These are phyloP conservation scores for Beauveria sp. DNA, from an alignment of 2,329 filamentous ascomycete genomes.

Conservation along the genomic window DNA sequence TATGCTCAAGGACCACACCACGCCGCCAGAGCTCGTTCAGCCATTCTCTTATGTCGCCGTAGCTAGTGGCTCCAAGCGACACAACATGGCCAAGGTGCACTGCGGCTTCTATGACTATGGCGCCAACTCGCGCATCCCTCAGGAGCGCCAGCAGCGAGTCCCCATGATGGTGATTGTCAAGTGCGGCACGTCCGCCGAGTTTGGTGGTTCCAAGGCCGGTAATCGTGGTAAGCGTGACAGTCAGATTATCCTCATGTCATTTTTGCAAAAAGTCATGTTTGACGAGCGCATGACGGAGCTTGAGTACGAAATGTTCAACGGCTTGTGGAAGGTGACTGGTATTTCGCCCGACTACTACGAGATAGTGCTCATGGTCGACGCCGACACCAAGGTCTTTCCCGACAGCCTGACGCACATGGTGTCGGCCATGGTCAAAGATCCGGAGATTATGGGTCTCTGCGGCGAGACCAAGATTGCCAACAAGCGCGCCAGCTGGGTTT, in stretches of 20 bases:
- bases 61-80: constrained; percentile 88
- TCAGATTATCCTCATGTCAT: constrained; percentile 98
- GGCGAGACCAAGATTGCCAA: constrained; percentile 99
- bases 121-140: constrained; percentile 65
- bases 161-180: constrained; percentile 98
- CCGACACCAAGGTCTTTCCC: constrained; percentile 98
- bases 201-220: constrained; percentile 74
- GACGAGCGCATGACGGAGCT: constrained; percentile 99
- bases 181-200: constrained; percentile 86
- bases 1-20: constrained; percentile 91
- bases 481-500: constrained; percentile 90
- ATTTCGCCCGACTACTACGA: constrained; percentile 98
- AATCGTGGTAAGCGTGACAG: constrained; percentile 98
- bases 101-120: constrained; percentile 98
- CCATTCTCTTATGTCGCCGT: constrained; percentile 96
- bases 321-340: constrained; percentile 95
- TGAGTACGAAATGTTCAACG: constrained; percentile 99
- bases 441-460: constrained; percentile 97
- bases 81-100: constrained; percentile 99
- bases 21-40: constrained; percentile 72
- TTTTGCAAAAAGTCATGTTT: constrained; percentile 99
- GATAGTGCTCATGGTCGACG: constrained; percentile 96
- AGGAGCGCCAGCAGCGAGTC: constrained; percentile 88
- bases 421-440: constrained; percentile 97
- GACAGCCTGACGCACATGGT: constrained; percentile 98